phyloP scores from a whole-genome alignment of 306 rosid genomes.

The Hippophae rhamnoides region DNA sequence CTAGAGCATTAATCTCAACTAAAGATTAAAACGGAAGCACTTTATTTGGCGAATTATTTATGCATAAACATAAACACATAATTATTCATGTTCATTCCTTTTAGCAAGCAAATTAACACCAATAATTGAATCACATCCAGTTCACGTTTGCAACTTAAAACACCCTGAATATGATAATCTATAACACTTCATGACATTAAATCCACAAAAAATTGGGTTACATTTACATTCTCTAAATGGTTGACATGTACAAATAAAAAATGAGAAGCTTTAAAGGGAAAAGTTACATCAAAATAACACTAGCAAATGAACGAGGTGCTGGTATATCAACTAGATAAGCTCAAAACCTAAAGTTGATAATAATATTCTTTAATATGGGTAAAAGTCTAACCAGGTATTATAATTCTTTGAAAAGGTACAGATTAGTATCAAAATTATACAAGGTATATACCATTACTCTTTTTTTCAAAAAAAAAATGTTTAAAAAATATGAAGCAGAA shows the following conservation, averaged over 20 bases:
- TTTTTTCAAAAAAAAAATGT: too few relatives aligned
- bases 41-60: too few relatives aligned
- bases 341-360: neutral
- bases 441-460: too few relatives aligned
- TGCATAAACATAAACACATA: neutral
- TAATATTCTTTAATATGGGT: too few relatives aligned
- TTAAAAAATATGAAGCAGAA: too few relatives aligned
- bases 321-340: neutral
- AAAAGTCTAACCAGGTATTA: too few relatives aligned
- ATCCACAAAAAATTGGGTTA: too few relatives aligned
- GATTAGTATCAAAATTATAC: neutral
- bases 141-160: neutral
- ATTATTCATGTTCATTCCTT: neutral
- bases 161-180: too few relatives aligned
- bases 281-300: neutral
- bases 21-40: neutral
- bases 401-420: neutral
- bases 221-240: too few relatives aligned
- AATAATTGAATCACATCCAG: neutral
- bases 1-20: neutral
- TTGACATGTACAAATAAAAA: too few relatives aligned
- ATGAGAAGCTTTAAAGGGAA: too few relatives aligned
- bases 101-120: neutral
- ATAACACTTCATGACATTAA: too few relatives aligned
- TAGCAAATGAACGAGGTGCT: neutral